phyloP scores from a whole-genome alignment of 1,139 yeast species.

The Taphrina populina region DNA sequence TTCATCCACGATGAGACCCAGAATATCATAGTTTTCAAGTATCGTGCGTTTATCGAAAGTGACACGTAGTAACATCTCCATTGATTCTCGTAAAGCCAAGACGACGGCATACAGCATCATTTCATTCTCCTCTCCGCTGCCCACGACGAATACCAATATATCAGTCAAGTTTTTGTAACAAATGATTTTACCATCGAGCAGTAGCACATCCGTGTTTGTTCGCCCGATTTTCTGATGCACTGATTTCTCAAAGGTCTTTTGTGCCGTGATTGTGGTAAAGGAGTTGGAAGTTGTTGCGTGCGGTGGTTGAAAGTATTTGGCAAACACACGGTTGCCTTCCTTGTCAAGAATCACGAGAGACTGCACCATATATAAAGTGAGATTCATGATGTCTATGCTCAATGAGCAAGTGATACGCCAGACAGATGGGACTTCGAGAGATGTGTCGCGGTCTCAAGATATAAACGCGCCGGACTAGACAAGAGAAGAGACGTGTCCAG shows the following conservation, averaged over 20 bases:
- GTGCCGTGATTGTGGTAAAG: conserved; percentile 49
- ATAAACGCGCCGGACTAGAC: no score
- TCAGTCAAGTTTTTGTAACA: conserved; percentile 82
- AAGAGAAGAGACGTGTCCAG: no score
- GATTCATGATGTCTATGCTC: conserved; percentile 45
- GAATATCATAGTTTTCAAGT: conserved; percentile 80
- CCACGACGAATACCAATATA: conserved; percentile 67
- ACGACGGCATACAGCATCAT: conserved; percentile 73
- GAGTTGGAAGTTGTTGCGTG: conserved; percentile 44
- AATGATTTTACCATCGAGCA: conserved; percentile 74
- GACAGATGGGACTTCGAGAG: background rate
- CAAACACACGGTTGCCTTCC: conserved; percentile 74
- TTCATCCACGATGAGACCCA: conserved; percentile 84
- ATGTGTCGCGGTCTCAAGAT: background rate
- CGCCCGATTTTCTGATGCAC: conserved; percentile 74
- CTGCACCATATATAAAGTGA: conserved; percentile 43
- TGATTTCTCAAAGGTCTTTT: conserved; percentile 76
- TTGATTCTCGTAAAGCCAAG: conserved; percentile 73
- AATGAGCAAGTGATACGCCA: background rate
- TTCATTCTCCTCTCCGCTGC: conserved; percentile 80
- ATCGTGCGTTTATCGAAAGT: conserved; percentile 69
- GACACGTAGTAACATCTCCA: conserved; percentile 64
- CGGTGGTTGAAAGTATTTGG: conserved; percentile 79
- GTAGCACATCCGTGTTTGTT: conserved; percentile 73
- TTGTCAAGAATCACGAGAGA: conserved; percentile 71